A percentile compares a stretch with the other conserved stretches of the same genome.
phyloP scores from a whole-genome alignment of 1,284 basidiomycete genomes.

The Vanrija humicola region DNA sequence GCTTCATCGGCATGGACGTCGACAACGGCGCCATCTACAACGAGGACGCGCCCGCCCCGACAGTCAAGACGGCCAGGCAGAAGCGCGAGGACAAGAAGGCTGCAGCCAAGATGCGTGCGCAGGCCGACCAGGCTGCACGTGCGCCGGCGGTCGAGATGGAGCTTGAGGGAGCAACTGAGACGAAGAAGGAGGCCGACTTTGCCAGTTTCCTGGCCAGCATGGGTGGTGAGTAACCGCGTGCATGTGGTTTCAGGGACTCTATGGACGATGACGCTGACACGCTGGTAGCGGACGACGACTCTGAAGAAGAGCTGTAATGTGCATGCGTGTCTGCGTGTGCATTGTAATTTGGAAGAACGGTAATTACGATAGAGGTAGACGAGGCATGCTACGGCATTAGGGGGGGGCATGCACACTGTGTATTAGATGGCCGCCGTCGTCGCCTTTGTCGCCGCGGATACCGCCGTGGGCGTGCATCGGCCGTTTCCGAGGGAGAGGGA shows the following conservation, averaged over 20 bases:
- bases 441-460: no score
- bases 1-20: conserved; percentile 43
- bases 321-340: no score
- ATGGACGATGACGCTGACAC: neutral
- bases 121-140: conserved; percentile 4
- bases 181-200: conserved; percentile 46
- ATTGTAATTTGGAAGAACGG: no score
- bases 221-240: conserved; percentile 31
- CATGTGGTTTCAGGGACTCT: no score
- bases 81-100: conserved; percentile 21
- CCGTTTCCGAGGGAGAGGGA: no score
- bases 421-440: no score
- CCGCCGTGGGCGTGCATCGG: no score
- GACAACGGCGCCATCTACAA: conserved; percentile 21
- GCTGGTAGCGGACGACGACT: neutral
- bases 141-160: conserved; percentile 15
- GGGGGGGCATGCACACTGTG: no score
- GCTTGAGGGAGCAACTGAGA: conserved; percentile 25
- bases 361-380: no score
- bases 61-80: conserved; percentile 28
- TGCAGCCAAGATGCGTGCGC: conserved; percentile 4
- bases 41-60: conserved; percentile 10
- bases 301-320: conserved; percentile 6
- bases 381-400: no score
- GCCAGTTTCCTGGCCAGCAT: conserved; percentile 45